Evolutionary conservation across 176 grass and related monocot genomes (phyloP), one percentile per base, ranked within the genome.

Genomic region (Urochloa ruziziensis): DNA sequence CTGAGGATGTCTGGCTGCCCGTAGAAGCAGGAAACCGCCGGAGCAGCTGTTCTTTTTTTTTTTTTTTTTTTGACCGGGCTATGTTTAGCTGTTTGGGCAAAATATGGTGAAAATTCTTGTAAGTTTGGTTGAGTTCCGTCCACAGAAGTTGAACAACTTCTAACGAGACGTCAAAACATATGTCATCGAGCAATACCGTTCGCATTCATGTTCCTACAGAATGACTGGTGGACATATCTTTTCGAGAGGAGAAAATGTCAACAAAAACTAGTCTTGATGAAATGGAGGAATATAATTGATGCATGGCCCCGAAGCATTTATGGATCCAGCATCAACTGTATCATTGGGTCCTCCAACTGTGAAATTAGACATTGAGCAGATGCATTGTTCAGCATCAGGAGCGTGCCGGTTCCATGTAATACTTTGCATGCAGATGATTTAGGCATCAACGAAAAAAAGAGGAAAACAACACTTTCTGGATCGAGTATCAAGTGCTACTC

Each of bases 1-100:
- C 5, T 18, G 10, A 56, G 17, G 18, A 70, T 83, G 42, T 59
- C 18, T 47, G 86, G 86, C 34, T 83, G 56, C 19, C 65, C 74
- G 32, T 44, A 57, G 44, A 51, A 39, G 46, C 1, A 49, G 68
- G 49, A 75, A 24, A 3, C 6, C 54, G 1, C 2, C 19, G 32
- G 10, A 13, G 13, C 3, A 12, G 19, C 43, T 44, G 57, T 63
- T 40, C 36, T 67, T 7, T 19, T 39, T 40, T 17, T 67, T 44
- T 44, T 63, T 40, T 25, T 67, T 7, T 19, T 39, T 40, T 17
- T 67, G 16, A 30, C 40, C 46, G 63, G 16, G 16, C 43, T 68
- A 67, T 67, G 14, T 21, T 27, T 32, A 14, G 10, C n/a, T 47
- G 67, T 16, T 1, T 40, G 43, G 43, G 12, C 35, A 29, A 36